phyloP scores from a whole-genome alignment of 2,329 filamentous ascomycete genomes.

The Trichoderma koningii region DNA sequence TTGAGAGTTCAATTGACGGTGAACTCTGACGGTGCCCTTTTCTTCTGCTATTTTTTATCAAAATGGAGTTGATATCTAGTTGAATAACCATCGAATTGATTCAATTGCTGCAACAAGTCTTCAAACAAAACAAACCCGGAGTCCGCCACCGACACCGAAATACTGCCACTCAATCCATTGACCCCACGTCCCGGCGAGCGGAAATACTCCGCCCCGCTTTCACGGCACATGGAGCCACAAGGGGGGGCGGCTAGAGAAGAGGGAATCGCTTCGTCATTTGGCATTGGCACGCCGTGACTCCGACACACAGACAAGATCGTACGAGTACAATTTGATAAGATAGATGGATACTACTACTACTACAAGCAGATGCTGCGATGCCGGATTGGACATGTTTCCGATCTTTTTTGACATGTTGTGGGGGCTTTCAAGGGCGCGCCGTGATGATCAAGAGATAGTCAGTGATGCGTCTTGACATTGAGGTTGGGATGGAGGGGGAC shows the following conservation, averaged over 20 bases:
- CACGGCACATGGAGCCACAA: neutral
- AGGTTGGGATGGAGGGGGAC: neutral
- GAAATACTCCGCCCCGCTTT: conserved; percentile 26
- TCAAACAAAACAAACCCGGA: neutral
- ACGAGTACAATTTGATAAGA: neutral
- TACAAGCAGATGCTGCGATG: neutral
- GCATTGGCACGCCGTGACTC: no score
- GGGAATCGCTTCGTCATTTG: no score
- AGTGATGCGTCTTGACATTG: neutral
- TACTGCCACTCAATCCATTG: no score
- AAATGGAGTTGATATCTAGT: no score
- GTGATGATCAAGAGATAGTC: neutral
- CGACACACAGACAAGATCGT: no score
- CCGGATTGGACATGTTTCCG: neutral
- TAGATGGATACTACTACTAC: neutral
- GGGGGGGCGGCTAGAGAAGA: neutral
- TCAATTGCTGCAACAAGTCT: neutral
- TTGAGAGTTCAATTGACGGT: neutral
- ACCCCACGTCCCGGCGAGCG: conserved; percentile 14
- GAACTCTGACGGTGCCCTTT: no score
- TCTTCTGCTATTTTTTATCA: neutral
- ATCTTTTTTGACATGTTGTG: neutral
- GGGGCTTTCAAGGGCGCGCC: conserved; percentile 18
- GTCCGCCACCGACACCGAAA: conserved; percentile 11
- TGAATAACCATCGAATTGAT: no score